Evolutionary conservation across 2,329 filamentous ascomycete species (phyloP).

Genomic region (Myriosclerotinia duriaeana): DNA sequence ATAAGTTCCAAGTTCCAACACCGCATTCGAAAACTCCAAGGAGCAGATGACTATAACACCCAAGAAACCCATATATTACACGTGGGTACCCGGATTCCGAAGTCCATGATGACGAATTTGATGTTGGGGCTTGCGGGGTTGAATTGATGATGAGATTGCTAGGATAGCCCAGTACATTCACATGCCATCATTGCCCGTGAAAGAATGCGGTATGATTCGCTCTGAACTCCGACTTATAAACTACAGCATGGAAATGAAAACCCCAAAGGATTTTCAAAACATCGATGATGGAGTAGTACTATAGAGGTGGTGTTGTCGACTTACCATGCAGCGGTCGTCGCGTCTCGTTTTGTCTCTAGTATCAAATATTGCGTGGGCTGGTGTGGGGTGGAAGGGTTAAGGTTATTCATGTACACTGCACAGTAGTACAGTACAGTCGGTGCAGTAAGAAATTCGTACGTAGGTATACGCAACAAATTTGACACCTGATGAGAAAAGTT

Average conservation of each 20-base stretch:
- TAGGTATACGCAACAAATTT: background rate
- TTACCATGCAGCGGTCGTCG: background rate
- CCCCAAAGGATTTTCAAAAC: too few species aligned
- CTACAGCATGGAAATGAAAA: background rate
- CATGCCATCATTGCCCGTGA: background rate
- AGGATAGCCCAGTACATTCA: background rate
- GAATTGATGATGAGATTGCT: background rate
- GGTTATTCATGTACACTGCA: background rate
- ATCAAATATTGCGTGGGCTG: background rate
- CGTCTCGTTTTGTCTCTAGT: background rate
- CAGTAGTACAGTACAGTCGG: too few species aligned
- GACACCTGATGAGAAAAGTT: background rate
- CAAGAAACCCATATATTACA: background rate
- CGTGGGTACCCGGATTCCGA: background rate
- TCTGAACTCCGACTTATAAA: background rate
- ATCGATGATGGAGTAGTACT: background rate
- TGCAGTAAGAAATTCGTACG: background rate
- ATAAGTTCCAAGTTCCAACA: too few species aligned
- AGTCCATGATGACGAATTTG: background rate
- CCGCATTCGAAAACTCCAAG: too few species aligned
- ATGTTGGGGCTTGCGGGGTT: background rate
- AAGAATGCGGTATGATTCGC: background rate
- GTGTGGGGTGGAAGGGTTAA: background rate
- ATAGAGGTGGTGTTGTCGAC: background rate
- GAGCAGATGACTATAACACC: too few species aligned